phyloP scores from a whole-genome alignment of 2,329 filamentous ascomycete genomes.

The Pestalotiopsis fici region DNA sequence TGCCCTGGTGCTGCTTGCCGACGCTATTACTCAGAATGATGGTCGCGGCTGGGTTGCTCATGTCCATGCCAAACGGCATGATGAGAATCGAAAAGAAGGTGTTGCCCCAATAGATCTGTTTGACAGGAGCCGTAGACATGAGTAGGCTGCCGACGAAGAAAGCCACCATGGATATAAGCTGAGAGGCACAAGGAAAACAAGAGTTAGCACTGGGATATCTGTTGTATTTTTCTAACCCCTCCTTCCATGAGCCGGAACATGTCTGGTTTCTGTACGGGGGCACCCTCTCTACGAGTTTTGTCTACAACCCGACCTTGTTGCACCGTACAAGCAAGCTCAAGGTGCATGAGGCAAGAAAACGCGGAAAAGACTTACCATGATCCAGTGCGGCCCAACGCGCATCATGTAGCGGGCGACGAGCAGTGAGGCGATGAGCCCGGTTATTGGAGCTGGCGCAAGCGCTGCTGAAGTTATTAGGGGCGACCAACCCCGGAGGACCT shows the following conservation, averaged over 20 bases:
- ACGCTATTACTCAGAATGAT: conserved; percentile 47
- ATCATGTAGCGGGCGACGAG: conserved; percentile 28
- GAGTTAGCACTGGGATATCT: not conserved
- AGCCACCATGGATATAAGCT: conserved; percentile 26
- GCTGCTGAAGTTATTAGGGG: conserved; percentile 39
- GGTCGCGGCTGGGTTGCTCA: conserved; percentile 35
- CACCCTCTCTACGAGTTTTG: no score
- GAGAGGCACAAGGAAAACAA: not conserved
- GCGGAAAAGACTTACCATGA: conserved; percentile 21
- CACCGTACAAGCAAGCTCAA: no score
- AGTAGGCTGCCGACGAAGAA: conserved; percentile 29
- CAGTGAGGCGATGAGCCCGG: conserved; percentile 34
- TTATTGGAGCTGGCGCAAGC: conserved; percentile 37
- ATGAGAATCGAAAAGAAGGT: conserved; percentile 49
- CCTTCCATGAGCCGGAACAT: not conserved
- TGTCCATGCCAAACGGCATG: conserved; percentile 22
- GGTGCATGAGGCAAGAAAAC: no score
- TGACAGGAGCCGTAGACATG: conserved; percentile 39
- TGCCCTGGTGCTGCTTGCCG: conserved; percentile 23
- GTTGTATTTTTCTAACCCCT: not conserved
- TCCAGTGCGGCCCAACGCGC: conserved; percentile 28
- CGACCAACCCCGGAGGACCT: conserved; percentile 34
- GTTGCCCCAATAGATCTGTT: conserved; percentile 56
- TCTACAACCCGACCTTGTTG: no score
- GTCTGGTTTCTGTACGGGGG: not conserved